Conservation (phyloP, 2,329 filamentous ascomycete species). For the Corinectria fuckeliana region DNA sequence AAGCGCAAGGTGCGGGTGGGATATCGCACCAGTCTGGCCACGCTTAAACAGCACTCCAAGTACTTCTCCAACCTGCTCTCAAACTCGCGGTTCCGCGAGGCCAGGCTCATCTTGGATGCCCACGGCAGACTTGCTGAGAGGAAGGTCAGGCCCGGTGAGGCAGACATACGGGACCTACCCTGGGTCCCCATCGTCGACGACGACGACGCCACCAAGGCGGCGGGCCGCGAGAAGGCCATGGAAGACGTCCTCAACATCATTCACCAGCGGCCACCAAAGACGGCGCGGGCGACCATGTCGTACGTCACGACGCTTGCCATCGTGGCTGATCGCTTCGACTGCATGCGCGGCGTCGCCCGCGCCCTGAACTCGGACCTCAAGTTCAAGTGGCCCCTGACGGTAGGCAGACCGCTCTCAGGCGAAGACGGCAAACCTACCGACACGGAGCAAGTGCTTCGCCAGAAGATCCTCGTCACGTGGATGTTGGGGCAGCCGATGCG, state of each 20-base stretch:
- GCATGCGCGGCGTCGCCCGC: slow-evolving; percentile 59
- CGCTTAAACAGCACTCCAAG: slow-evolving; percentile 66
- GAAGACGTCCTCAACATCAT: slow-evolving; percentile 72
- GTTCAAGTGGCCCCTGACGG: slow-evolving; percentile 62
- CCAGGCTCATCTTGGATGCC: slow-evolving; percentile 57
- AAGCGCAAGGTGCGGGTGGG: slow-evolving; percentile 50
- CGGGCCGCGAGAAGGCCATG: slow-evolving; percentile 67
- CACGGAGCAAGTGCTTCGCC: slow-evolving; percentile 70
- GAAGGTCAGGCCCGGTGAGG: slow-evolving; percentile 56
- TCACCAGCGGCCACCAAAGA: slow-evolving; percentile 59
- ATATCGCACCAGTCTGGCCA: slow-evolving; percentile 66
- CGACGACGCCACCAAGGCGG: slow-evolving; percentile 68
- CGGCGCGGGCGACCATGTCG: slow-evolving; percentile 56
- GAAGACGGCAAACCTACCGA: slow-evolving; percentile 49
- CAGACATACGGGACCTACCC: slow-evolving; percentile 62
- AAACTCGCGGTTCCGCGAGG: slow-evolving; percentile 68
- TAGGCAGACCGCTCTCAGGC: slow-evolving; percentile 43
- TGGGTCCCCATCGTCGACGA: slow-evolving; percentile 70
- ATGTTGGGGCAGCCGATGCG: slow-evolving; percentile 67
- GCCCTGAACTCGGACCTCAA: slow-evolving; percentile 58
- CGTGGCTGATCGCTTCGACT: slow-evolving; percentile 77
- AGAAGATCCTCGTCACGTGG: slow-evolving; percentile 72
- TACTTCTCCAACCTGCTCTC: slow-evolving; percentile 75
- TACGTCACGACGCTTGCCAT: slow-evolving; percentile 73
- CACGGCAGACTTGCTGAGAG: slow-evolving; percentile 57